Conservation (phyloP, 1,284 basidiomycete genomes). For the Athelia sp. region DNA sequence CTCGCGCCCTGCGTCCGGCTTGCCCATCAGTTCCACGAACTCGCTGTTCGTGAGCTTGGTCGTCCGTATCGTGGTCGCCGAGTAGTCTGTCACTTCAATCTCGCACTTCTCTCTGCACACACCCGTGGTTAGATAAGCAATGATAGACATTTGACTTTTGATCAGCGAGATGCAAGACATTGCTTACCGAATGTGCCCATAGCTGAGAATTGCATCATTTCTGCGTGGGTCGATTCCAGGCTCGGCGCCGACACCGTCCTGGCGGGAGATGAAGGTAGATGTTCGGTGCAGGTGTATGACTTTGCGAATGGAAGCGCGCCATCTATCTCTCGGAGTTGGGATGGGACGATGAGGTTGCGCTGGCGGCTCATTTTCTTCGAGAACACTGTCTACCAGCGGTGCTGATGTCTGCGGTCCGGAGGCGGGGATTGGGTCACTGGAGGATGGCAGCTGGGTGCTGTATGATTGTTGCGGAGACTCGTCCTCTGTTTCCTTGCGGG, state of each 20-base stretch:
- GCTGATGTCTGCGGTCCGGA: no score
- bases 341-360: neutral
- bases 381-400: no score
- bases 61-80: conserved; percentile 42
- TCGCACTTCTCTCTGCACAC: conserved; percentile 34
- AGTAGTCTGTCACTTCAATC: conserved; percentile 63
- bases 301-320: conserved; percentile 46
- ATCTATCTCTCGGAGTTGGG: conserved; percentile 37
- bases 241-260: conserved; percentile 46
- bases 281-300: conserved; percentile 54
- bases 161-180: neutral
- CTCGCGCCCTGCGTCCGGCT: conserved; percentile 33
- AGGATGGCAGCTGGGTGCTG: no score
- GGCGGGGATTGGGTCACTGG: no score
- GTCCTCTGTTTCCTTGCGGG: no score
- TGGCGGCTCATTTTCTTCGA: no score
- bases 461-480: no score
- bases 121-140: neutral
- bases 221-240: conserved; percentile 60
- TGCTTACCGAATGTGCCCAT: conserved; percentile 45
- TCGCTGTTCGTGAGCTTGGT: conserved; percentile 49
- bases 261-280: conserved; percentile 31
- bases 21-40: conserved; percentile 46
- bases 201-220: conserved; percentile 41
- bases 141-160: neutral